These are phyloP conservation scores for Anisodus tanguticus DNA, from an alignment of 257 asterid species.

Conservation along the genomic window DNA sequence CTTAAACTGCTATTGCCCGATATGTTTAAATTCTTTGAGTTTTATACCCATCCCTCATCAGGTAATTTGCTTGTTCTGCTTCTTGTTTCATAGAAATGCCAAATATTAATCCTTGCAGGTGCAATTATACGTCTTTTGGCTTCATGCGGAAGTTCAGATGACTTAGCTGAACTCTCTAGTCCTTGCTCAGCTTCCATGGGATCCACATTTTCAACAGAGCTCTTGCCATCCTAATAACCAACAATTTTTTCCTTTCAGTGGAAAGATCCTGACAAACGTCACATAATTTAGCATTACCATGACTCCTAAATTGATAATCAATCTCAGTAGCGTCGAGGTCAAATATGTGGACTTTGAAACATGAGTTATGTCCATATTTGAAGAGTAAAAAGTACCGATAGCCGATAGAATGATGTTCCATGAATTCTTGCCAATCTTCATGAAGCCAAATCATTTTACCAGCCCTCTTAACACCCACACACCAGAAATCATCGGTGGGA, in stretches of 20 bases:
- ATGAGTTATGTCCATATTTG: neutral
- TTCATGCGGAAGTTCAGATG: neutral
- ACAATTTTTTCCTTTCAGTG: neutral
- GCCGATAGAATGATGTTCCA: constrained; percentile 11
- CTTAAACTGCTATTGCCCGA: neutral
- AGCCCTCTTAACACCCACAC: constrained; percentile 24
- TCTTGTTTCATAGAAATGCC: constrained; percentile 27
- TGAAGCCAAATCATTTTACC: constrained; percentile 14
- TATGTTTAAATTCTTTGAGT: neutral
- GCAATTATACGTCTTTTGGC: neutral
- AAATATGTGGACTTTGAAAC: constrained; percentile 16
- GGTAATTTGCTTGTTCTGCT: constrained; percentile 16
- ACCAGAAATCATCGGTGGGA: constrained; percentile 23
- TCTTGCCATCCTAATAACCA: constrained; percentile 8
- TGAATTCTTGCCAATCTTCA: constrained; percentile 21
- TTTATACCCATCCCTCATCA: neutral
- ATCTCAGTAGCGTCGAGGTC: constrained; percentile 15
- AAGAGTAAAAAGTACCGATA: constrained; percentile 28
- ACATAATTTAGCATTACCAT: constrained; percentile 8
- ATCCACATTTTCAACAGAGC: constrained; percentile 14
- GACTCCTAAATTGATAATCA: neutral
- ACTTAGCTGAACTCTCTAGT: constrained; percentile 18
- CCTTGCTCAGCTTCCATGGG: neutral
- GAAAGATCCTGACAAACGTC: neutral
- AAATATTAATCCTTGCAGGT: neutral